Conservation (phyloP, 2,329 filamentous ascomycete genomes). For the Colletotrichum godetiae region DNA sequence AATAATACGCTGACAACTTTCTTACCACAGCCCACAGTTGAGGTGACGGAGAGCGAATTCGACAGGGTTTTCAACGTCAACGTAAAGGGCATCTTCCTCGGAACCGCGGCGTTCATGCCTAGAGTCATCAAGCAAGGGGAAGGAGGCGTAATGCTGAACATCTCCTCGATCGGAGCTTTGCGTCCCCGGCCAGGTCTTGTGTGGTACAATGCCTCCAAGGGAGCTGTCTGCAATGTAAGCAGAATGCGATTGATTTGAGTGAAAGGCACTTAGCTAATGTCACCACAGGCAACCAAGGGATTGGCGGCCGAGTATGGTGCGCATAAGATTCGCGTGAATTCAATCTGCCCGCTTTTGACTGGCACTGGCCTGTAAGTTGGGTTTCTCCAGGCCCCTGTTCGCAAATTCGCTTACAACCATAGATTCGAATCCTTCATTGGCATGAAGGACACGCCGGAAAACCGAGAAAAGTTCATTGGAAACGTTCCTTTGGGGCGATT, state of each 20-base stretch:
- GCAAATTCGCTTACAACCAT: neutral
- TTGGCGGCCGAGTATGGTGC: constrained; percentile 80
- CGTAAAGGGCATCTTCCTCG: constrained; percentile 74
- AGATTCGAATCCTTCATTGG: constrained; percentile 62
- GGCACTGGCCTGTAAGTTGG: constrained; percentile 67
- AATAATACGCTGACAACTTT: neutral
- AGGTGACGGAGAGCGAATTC: constrained; percentile 75
- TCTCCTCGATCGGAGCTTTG: constrained; percentile 78
- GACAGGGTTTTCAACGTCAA: constrained; percentile 76
- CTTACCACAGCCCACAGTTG: constrained; percentile 58
- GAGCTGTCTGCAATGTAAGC: constrained; percentile 65
- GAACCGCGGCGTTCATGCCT: constrained; percentile 57
- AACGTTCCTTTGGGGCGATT: constrained; percentile 29
- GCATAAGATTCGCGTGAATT: constrained; percentile 79
- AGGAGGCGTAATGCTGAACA: constrained; percentile 80
- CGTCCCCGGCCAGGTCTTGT: constrained; percentile 72
- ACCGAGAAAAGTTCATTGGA: constrained; percentile 53
- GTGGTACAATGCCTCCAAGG: constrained; percentile 79
- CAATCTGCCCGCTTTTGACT: constrained; percentile 75
- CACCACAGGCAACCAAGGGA: constrained; percentile 55
- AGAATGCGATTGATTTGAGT: neutral
- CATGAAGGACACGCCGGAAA: constrained; percentile 72
- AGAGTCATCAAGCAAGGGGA: constrained; percentile 72
- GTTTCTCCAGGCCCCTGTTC: neutral
- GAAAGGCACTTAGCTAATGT: neutral